Evolutionary conservation across 805 yeast genomes (phyloP).

Genomic region (Saturnispora gosingensis): DNA sequence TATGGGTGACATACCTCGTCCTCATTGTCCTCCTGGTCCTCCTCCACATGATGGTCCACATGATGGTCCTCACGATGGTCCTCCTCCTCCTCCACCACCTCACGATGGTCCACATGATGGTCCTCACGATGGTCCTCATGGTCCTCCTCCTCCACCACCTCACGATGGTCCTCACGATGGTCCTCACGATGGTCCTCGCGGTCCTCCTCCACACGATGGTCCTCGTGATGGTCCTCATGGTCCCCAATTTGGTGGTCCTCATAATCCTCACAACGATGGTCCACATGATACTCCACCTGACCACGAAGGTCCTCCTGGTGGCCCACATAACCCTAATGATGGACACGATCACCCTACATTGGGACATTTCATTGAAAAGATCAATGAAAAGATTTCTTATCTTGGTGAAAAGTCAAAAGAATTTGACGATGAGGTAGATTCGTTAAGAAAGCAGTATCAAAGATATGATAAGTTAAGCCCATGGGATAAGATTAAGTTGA

Average conservation of each 20-base stretch:
- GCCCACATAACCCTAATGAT: background rate
- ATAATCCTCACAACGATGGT: background rate
- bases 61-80: background rate
- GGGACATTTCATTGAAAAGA: constrained; percentile 21
- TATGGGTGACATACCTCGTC: background rate
- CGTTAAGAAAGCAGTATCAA: constrained; percentile 18
- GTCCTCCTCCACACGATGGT: background rate
- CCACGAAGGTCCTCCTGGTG: background rate
- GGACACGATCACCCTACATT: constrained; percentile 1
- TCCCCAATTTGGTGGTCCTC: background rate
- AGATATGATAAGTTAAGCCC: constrained; percentile 19
- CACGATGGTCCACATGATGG: background rate
- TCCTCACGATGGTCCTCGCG: background rate
- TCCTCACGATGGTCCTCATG: background rate
- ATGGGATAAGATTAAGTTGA: constrained; percentile 23
- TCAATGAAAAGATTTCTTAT: constrained; percentile 20
- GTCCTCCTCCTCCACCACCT: background rate
- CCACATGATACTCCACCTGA: background rate
- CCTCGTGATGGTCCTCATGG: background rate
- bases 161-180: background rate
- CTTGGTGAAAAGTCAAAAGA: constrained; percentile 18
- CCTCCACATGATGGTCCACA: background rate
- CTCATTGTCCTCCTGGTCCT: background rate
- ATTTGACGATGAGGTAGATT: constrained; percentile 21
- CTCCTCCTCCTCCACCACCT: background rate